Base-by-base conservation (phyloP, 2,329 filamentous ascomycete species). In the Colletotrichum horii region DNA sequence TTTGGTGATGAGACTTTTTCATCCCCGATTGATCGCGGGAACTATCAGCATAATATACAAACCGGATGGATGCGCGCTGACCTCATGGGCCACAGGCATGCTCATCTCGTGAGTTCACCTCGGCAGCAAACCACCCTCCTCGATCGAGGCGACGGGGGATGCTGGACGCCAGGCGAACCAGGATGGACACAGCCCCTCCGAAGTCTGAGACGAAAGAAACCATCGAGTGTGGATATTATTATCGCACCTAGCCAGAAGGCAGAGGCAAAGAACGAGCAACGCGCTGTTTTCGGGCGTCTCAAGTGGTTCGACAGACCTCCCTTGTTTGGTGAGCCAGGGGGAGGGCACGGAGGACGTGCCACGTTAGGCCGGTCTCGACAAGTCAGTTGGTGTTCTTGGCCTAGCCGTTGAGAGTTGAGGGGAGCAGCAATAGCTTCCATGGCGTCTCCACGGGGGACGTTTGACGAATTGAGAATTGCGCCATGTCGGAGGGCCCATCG, bases 21-120 rank as follows among this genome's bases (percentile, higher is more conserved):
- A 52, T 52, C 14, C 16, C 14, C 56, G 32, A 65, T 11, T 16
- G 58, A 60, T 30, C 24, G n/a, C 22, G 74, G 70, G 64, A 73
- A 73, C 64, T 15, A 55, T 65, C 48, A 64, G 68, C 62, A 60
- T 73, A 64, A 73, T 76, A 76, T 72, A 73, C 26, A 52, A 56
- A 73, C 34, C 26, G 16, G 56, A 69, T 38, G 64, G 48, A 66
- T 26, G 28, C 32, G 24, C n/a, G 28, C 70, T 69, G 43, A 32
- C 65, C 22, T 74, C 65, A 67, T 38, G 6, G 56, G 32, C 28
- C 62, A 65, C 64, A 38, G 24, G 58, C 43, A 65, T 28, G 26
- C 38, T 43, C 38, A 56, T 65, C 30, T 65, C 36, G 70, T 36
- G 64, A 69, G 65, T 69, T 76, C 64, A 34, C 74, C 48, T 76